Conservation (phyloP, 306 rosid species). For the Fragaria nilgerrensis region DNA sequence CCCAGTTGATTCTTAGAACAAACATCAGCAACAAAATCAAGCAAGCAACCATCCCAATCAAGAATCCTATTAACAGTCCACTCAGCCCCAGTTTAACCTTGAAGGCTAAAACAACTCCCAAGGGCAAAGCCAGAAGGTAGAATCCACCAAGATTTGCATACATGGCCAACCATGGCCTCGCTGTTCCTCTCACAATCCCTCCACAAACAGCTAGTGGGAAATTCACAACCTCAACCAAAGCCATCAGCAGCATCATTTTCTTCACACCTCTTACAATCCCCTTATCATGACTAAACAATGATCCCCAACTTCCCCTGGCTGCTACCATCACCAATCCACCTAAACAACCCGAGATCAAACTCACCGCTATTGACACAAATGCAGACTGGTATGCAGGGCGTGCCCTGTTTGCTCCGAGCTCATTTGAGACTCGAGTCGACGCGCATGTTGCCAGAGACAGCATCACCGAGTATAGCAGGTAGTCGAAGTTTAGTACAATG, state of each 20-base stretch:
- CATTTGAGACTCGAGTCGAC: constrained; percentile 67
- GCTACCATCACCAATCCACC: constrained; percentile 67
- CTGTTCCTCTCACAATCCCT: constrained; percentile 78
- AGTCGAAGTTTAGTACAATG: constrained; percentile 73
- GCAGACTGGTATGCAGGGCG: constrained; percentile 53
- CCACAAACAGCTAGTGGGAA: constrained; percentile 79
- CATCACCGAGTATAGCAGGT: constrained; percentile 64
- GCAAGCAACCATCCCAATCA: constrained; percentile 46
- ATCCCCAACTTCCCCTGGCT: constrained; percentile 76
- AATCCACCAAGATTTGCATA: constrained; percentile 75
- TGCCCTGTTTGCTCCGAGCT: constrained; percentile 60
- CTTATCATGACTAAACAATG: constrained; percentile 56
- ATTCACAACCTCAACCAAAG: constrained; percentile 67
- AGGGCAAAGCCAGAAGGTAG: constrained; percentile 70
- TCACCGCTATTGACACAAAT: constrained; percentile 42
- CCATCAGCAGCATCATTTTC: constrained; percentile 75
- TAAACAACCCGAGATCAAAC: constrained; percentile 39
- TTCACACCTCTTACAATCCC: constrained; percentile 55
- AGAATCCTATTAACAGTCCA: constrained; percentile 66
- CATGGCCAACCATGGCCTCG: constrained; percentile 73
- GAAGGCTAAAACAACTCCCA: constrained; percentile 66
- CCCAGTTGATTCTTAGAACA: constrained; percentile 57
- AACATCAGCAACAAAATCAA: constrained; percentile 43
- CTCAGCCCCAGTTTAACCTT: constrained; percentile 53
- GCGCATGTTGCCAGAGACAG: constrained; percentile 66